Evolutionary conservation across 345 rosid species (phyloP).

Genomic region (Corchorus capsularis): DNA sequence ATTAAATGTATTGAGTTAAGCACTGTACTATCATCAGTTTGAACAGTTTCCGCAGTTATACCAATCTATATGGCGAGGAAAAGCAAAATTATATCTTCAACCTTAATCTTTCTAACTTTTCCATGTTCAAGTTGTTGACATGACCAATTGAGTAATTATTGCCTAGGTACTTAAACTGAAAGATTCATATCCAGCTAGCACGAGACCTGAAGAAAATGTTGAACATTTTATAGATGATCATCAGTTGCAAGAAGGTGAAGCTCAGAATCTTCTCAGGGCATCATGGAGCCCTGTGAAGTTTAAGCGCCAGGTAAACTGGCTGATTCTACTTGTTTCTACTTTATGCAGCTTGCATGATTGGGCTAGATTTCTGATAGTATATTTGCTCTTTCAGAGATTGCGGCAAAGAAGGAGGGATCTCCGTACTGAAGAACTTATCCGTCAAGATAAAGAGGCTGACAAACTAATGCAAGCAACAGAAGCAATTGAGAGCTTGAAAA

Average conservation of each 20-base stretch:
- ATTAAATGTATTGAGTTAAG: not conserved
- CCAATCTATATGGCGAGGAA: not conserved
- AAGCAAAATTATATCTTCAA: slow-evolving; percentile 6
- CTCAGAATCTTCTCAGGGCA: slow-evolving; percentile 30
- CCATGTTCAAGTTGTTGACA: slow-evolving; percentile 14
- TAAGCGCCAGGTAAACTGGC: slow-evolving; percentile 70
- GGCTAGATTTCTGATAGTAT: slow-evolving; percentile 34
- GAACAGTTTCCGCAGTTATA: slow-evolving; percentile 3
- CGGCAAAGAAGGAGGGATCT: slow-evolving; percentile 64
- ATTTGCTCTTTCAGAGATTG: slow-evolving; percentile 45
- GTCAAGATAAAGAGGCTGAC: slow-evolving; percentile 60
- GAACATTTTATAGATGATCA: slow-evolving; percentile 30
- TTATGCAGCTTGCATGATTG: slow-evolving; percentile 16
- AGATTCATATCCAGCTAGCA: slow-evolving; percentile 40
- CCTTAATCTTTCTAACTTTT: not conserved
- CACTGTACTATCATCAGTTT: not conserved
- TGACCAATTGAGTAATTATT: slow-evolving; percentile 13
- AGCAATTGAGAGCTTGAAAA: slow-evolving; percentile 61
- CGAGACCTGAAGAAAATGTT: slow-evolving; percentile 34
- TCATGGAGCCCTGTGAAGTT: slow-evolving; percentile 74
- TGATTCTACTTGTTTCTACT: slow-evolving; percentile 22
- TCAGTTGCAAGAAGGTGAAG: slow-evolving; percentile 35
- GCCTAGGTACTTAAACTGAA: slow-evolving; percentile 36
- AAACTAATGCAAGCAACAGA: slow-evolving; percentile 48
- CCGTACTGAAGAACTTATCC: slow-evolving; percentile 64